Evolutionary conservation across 1,284 basidiomycete genomes (phyloP), one percentile per base, ranked within the genome.

Genomic region (Omphalotus olearius): DNA sequence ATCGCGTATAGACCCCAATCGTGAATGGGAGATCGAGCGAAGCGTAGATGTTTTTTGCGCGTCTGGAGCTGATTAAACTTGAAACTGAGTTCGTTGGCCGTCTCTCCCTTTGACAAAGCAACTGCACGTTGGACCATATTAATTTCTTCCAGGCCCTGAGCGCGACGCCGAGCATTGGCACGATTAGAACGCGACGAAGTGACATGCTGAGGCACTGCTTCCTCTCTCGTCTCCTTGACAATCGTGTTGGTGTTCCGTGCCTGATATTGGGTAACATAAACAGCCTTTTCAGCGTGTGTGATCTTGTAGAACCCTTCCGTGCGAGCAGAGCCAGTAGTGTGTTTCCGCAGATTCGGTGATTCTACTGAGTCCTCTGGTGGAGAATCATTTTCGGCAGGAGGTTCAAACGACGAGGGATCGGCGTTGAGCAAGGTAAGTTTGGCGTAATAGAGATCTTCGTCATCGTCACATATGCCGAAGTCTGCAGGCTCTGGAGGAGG

Each of bases 1-100:
- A 95, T 89, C 28, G 94, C 93, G 65, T 96, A 97, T 62, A 99
- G 67, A 4, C 97, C 96, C 90, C 96, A 99, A 61, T 97, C 95
- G 67, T 99, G 96, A 59, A 99, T 99, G 3, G 95, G 93, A 25
- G 92, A 95, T 49, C 94, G 82, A 7, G 94, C 90, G 64, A 99
- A 99, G 35, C 92, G 87, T 49, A 99, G 80, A 64, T 98, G 93
- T 74, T 99, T 99, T 82, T 99, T 99, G 56, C 97, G 79, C 37
- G 93, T 94, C 66, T 97, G 91, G 36, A 99, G 80, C 73, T 99
- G 97, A 69, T 99, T 99, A 78, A 98, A 98, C 73, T 98, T 96
- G 78, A 98, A 80, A 41, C 72, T 71, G 45, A 86, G 67, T 58
- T 88, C 86, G 45, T 74, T 80, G 0, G 43, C 47, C 9, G 74